Evolutionary conservation across 345 rosid genomes (phyloP).

Genomic region (Camelina hispida): DNA sequence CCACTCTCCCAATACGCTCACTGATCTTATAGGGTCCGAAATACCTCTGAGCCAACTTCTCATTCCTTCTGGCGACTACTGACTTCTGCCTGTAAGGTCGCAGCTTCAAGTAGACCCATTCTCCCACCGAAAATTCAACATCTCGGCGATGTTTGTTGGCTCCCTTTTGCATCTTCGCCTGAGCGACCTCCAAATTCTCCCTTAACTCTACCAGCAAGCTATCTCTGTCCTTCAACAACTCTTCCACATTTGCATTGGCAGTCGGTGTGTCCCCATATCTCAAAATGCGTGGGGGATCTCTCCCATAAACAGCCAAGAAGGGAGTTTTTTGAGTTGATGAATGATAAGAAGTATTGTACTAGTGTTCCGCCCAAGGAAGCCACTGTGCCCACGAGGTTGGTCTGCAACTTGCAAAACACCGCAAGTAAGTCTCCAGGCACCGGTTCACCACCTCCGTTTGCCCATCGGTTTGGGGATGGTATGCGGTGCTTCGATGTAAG

Average conservation of each 20-base stretch:
- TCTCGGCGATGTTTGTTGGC: background rate
- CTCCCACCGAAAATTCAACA: background rate
- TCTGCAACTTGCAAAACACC: too few species aligned
- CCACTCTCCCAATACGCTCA: background rate
- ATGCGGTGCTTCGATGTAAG: too few species aligned
- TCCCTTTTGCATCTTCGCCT: fast-evolving
- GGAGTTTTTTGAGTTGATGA: background rate
- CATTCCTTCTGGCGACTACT: background rate
- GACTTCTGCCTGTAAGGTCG: background rate
- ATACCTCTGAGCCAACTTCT: background rate
- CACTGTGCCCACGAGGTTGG: too few species aligned
- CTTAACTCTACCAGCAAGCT: background rate
- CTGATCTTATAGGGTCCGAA: background rate
- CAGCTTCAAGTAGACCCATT: background rate
- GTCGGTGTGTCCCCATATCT: background rate
- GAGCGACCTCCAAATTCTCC: background rate
- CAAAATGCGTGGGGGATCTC: fast-evolving
- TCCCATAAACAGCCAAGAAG: background rate
- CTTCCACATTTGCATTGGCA: background rate
- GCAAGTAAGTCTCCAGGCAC: too few species aligned
- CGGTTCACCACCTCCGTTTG: too few species aligned
- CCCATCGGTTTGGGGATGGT: too few species aligned
- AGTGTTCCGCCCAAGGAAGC: too few species aligned
- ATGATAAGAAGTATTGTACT: background rate
- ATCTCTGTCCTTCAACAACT: background rate